Percentiles rank a stretch among this genome's conserved stretches.
These are phyloP conservation scores for Plectosphaerella sp. DNA, from an alignment of 2,329 filamentous ascomycete species.

Conservation along the genomic window DNA sequence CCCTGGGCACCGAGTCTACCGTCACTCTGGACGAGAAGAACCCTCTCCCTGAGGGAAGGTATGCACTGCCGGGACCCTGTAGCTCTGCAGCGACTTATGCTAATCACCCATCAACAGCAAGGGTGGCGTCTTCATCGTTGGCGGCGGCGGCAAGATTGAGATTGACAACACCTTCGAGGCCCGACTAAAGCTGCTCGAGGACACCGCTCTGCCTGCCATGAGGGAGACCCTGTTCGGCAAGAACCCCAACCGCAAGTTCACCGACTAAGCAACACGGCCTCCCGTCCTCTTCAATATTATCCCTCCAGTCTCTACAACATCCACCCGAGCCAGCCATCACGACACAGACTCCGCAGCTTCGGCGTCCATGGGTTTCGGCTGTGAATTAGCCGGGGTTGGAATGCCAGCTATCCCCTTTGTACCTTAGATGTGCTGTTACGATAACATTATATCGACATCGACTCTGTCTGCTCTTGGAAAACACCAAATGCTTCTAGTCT, in stretches of 20 bases:
- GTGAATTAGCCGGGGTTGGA: slow-evolving; percentile 5
- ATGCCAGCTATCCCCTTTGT: slow-evolving; percentile 11
- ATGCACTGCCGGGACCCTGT: slow-evolving; percentile 31
- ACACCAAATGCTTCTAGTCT: too few species aligned
- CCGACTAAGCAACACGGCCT: slow-evolving; percentile 55
- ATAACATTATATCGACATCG: not conserved
- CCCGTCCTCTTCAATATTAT: slow-evolving; percentile 1
- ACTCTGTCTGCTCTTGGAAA: not conserved
- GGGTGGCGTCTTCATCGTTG: slow-evolving; percentile 77
- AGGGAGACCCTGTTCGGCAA: slow-evolving; percentile 85
- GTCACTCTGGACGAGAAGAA: slow-evolving; percentile 75
- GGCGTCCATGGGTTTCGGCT: slow-evolving; percentile 7
- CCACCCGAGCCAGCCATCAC: slow-evolving; percentile 1
- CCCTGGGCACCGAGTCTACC: slow-evolving; percentile 63
- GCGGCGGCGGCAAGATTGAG: slow-evolving; percentile 87
- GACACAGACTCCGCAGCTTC: slow-evolving; percentile 5
- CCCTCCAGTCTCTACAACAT: not conserved
- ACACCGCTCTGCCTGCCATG: slow-evolving; percentile 78
- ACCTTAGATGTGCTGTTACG: slow-evolving; percentile 13
- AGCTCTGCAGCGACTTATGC: not conserved
- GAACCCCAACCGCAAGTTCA: slow-evolving; percentile 95
- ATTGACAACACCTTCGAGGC: slow-evolving; percentile 98
- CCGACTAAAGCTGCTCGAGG: slow-evolving; percentile 78
- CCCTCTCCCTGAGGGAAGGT: slow-evolving; percentile 78
- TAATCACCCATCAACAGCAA: slow-evolving; percentile 48